Evolutionary conservation across 1,284 basidiomycete species (phyloP).

Genomic region (Sanghuangporus weigelae): DNA sequence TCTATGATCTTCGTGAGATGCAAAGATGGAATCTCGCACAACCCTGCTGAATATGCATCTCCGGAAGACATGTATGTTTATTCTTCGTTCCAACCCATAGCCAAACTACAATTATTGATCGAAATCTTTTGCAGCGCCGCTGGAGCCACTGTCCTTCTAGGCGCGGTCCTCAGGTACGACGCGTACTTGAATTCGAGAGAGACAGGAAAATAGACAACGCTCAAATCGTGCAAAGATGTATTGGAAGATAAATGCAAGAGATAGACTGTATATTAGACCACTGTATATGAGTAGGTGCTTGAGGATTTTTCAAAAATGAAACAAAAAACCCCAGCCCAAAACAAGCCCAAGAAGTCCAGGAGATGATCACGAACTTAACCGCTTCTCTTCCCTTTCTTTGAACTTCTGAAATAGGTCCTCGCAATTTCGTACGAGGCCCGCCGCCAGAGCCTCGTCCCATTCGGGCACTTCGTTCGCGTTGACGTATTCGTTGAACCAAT

Average conservation of each 20-base stretch:
- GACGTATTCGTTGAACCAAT: conserved; percentile 51
- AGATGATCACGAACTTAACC: not conserved
- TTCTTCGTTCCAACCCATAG: not conserved
- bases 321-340: no score
- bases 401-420: conserved; percentile 43
- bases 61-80: conserved; percentile 21
- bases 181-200: not conserved
- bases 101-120: not conserved
- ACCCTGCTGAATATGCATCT: conserved; percentile 22
- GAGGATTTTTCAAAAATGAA: no score
- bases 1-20: conserved; percentile 26
- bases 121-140: not conserved
- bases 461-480: conserved; percentile 41
- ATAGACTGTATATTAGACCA: no score
- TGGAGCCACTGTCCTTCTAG: conserved; percentile 14
- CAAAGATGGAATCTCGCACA: conserved; percentile 24
- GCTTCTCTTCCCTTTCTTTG: conserved; percentile 8
- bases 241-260: not conserved
- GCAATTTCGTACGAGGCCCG: conserved; percentile 46
- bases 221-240: not conserved
- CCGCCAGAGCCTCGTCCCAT: conserved; percentile 46
- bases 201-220: not conserved
- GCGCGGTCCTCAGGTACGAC: conserved; percentile 14
- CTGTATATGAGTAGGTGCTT: no score
- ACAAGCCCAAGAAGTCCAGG: no score